Evolutionary conservation across 257 asterid genomes (phyloP), one percentile per base, ranked within the genome.

Genomic region (Petrea volubilis): DNA sequence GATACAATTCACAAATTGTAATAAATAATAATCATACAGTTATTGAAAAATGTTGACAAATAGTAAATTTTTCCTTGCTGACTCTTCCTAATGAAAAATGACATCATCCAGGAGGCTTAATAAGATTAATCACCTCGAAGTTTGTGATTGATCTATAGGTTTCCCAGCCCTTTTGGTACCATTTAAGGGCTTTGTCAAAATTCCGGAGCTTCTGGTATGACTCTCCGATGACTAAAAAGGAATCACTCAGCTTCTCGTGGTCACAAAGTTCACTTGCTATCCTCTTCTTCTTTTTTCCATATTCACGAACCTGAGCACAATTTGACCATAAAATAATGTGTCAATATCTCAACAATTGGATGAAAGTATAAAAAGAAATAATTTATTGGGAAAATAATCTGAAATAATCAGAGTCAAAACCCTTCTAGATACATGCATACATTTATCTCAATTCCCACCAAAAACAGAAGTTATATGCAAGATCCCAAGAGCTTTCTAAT

Each of bases 111-210:
- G 59, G 44, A 44, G 38, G 20, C 49, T 56, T 67, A 27, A 56
- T 11, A 76, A 70, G 63, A 28, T 55, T 66, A 67, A 77, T 74
- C 73, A 94, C 99, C 99, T 95, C 99, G 87, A 88, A 84, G 80
- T 84, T 90, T 68, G 97, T 96, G 78, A 95, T 92, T 64, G 63
- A 70, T 70, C 66, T 72, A 83, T 74, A 95, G 64, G 80, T 75
- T 72, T 90, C 88, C 98, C 88, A 85, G 64, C 92, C 88, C 84
- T 85, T 90, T 68, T 72, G 74, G 84, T 81, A 85, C 99, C 99
- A 95, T 72, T 86, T 83, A 47, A 83, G 90, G 70, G 98, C 97
- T 80, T 87, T 72, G 41, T 64, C 64, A 75, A 86, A 90, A 61
- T 79, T 70, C 64, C 96, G 88, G 71, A 91, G 92, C 78, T 83